These are phyloP conservation scores for Schizonepeta tenuifolia DNA, from an alignment of 257 asterid species.

Conservation along the genomic window DNA sequence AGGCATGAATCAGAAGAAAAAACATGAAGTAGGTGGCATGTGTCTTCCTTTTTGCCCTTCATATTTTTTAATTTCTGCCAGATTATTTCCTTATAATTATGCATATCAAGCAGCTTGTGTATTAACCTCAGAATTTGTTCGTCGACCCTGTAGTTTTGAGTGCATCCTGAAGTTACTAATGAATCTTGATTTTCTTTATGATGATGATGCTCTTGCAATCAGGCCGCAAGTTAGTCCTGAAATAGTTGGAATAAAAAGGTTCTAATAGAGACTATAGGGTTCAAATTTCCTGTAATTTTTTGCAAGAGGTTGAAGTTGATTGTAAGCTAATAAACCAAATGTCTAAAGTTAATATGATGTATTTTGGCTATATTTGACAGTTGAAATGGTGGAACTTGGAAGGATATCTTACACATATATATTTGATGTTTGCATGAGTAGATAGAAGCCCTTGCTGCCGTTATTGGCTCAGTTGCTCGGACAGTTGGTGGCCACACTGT, in stretches of 20 bases:
- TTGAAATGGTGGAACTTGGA: constrained; percentile 32
- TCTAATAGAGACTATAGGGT: background rate
- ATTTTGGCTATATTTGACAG: constrained; percentile 21
- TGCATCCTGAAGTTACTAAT: constrained; percentile 13
- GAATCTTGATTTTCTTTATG: constrained; percentile 14
- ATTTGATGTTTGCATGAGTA: constrained; percentile 46
- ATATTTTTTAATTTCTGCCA: constrained; percentile 25
- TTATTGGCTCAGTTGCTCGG: constrained; percentile 59
- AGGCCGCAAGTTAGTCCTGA: constrained; percentile 16
- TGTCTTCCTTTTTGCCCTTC: constrained; percentile 27
- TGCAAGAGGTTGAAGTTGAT: constrained; percentile 4
- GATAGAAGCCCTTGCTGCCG: constrained; percentile 81
- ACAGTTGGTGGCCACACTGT: constrained; percentile 59
- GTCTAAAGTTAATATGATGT: constrained; percentile 22
- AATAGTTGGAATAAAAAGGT: background rate
- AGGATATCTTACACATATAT: constrained; percentile 29
- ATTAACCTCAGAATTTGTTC: background rate
- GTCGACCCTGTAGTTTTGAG: constrained; percentile 18
- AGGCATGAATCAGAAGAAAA: constrained; percentile 96
- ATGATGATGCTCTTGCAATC: constrained; percentile 22
- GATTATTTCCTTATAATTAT: constrained; percentile 17
- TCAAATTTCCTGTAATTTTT: background rate
- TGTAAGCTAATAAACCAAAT: constrained; percentile 10
- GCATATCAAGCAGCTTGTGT: constrained; percentile 21
- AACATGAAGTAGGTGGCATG: constrained; percentile 72